These are phyloP conservation scores for Hippophae gyantsensis DNA, from an alignment of 306 rosid species.

Conservation along the genomic window DNA sequence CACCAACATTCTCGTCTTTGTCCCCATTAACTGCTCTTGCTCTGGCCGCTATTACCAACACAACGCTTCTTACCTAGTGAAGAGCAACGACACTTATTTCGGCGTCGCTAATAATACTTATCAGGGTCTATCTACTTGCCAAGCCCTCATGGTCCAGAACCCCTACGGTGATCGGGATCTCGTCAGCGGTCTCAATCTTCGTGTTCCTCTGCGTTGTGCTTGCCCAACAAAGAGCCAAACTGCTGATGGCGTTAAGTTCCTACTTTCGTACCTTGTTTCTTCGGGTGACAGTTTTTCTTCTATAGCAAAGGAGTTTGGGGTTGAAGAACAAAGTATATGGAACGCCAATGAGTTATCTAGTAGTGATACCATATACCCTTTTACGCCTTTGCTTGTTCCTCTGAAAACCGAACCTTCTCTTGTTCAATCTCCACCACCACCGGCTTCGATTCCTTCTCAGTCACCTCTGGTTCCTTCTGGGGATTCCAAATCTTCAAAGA, in stretches of 20 bases:
- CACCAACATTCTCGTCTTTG: constrained; percentile 17
- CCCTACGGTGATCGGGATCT: constrained; percentile 6
- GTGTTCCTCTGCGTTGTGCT: constrained; percentile 60
- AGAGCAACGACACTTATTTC: constrained; percentile 31
- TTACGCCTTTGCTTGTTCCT: constrained; percentile 50
- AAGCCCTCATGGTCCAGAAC: constrained; percentile 43
- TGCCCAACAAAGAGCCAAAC: constrained; percentile 45
- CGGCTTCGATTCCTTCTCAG: constrained; percentile 14
- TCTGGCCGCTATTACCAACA: constrained; percentile 35
- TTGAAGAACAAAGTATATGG: constrained; percentile 16
- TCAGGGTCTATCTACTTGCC: constrained; percentile 60
- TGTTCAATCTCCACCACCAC: not conserved
- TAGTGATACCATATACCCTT: constrained; percentile 10
- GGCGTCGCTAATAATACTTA: constrained; percentile 47
- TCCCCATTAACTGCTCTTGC: constrained; percentile 56
- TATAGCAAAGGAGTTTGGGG: constrained; percentile 30
- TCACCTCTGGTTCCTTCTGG: not conserved
- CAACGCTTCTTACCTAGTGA: constrained; percentile 32
- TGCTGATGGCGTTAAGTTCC: constrained; percentile 35
- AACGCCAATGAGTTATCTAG: constrained; percentile 40
- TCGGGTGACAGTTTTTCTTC: constrained; percentile 12
- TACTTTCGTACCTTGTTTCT: constrained; percentile 36
- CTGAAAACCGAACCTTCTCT: constrained; percentile 7
- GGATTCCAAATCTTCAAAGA: constrained; percentile 13
- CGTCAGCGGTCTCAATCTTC: not conserved